Evolutionary conservation across 2,329 filamentous ascomycete species (phyloP), one percentile per base, ranked within the genome.

Genomic region (Xylogone sp.): DNA sequence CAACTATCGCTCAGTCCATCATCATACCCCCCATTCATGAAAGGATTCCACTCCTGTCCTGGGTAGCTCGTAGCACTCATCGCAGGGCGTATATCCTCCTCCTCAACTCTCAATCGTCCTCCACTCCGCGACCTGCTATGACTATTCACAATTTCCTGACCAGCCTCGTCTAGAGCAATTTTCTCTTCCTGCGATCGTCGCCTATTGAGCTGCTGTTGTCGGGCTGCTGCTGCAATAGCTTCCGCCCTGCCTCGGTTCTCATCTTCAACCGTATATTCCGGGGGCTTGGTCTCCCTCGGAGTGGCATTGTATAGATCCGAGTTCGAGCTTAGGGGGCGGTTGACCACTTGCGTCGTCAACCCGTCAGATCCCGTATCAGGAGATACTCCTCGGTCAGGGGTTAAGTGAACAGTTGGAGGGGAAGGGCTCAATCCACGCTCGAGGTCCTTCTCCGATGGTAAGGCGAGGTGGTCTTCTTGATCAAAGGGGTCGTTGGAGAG

Each of bases 61-160:
- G 85, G 85, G 65, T 87, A 88, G 62, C 79, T 83, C 12, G 83
- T 84, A 6, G 83, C 84, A 45, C 74, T 78, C 85, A 88, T 88
- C 53, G 75, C 71, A 12, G 78, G 76, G 62, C 29, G 29, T 39
- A 7, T 49, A 45, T 52, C 49, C 18, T 53, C 51, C 29, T 71
- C 65, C 13, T 75, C 72, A n/a, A n/a, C n/a, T n/a, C 75, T 71
- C 27, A 27, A 5, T 10, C 24, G 24, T 73, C 69, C 12, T 31
- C 31, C 19, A 21, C 43, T 20, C 21, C 48, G n/a, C n/a, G n/a
- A n/a, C n/a, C n/a, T n/a, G n/a, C n/a, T n/a, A 43, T 21, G 19
- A 19, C 31, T 45, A n/a, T 22, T 45, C 7, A 45, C 50, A 43
- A 56, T 56, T 12, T 7, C 52, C 43, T 43, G 44, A 24, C 48